Conservation (phyloP, 2,329 filamentous ascomycete genomes). For the Esteya vermicola region DNA sequence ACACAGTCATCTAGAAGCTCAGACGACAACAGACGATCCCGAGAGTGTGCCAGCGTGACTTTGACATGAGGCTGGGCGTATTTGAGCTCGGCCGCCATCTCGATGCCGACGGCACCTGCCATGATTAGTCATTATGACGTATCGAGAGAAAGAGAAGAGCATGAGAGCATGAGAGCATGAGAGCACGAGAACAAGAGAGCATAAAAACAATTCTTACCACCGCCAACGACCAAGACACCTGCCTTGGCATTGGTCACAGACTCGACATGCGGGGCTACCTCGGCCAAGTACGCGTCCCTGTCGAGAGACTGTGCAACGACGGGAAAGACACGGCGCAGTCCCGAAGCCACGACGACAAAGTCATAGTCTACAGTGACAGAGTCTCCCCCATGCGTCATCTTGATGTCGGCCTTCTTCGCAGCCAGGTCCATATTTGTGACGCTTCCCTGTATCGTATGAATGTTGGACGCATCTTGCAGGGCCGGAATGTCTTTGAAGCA, state of each 20-base stretch:
- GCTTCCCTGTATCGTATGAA: constrained; percentile 52
- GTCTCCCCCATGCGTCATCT: constrained; percentile 31
- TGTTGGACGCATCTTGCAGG: constrained; percentile 40
- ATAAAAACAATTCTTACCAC: constrained; percentile 22
- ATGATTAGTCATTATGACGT: too few species aligned
- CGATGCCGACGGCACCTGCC: constrained; percentile 1
- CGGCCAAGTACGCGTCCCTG: constrained; percentile 47
- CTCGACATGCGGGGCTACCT: constrained; percentile 46
- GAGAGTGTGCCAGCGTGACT: constrained; percentile 64
- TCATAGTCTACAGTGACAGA: constrained; percentile 43
- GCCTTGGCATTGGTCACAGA: constrained; percentile 34
- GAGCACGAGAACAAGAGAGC: not conserved
- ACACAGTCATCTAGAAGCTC: constrained; percentile 59
- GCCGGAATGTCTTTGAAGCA: constrained; percentile 53
- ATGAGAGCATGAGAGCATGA: too few species aligned
- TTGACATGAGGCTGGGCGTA: constrained; percentile 45
- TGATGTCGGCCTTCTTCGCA: constrained; percentile 42
- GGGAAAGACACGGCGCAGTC: constrained; percentile 55
- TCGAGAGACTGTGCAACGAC: constrained; percentile 54
- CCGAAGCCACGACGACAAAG: constrained; percentile 60
- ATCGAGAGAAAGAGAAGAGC: too few species aligned
- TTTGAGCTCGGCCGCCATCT: constrained; percentile 66
- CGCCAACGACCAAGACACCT: constrained; percentile 60
- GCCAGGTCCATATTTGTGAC: constrained; percentile 45
- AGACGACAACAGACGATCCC: constrained; percentile 53